Evolutionary conservation across 352 stramenopile genomes (phyloP).

Genomic region (Pythium rhizo-oryzae): DNA sequence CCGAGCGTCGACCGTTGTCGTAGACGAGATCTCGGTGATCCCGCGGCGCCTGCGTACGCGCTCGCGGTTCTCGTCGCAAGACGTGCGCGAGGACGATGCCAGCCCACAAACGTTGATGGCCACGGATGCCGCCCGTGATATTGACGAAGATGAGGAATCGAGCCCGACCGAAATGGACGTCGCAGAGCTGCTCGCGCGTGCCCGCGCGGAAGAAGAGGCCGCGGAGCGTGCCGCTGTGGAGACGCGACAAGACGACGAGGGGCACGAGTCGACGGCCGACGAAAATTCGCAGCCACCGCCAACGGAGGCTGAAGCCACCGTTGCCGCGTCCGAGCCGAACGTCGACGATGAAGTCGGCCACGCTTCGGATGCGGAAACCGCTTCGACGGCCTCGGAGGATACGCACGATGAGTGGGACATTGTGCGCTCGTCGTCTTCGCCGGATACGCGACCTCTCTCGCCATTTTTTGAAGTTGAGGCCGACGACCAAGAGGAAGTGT

Average conservation of each 20-base stretch:
- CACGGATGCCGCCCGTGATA: constrained; percentile 1
- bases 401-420: constrained; percentile 51
- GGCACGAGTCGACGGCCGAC: background rate
- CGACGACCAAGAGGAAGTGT: constrained; percentile 34
- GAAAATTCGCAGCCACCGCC: too few species aligned
- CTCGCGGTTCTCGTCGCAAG: constrained; percentile 27
- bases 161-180: constrained; percentile 12
- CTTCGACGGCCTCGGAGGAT: constrained; percentile 53
- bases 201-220: constrained; percentile 23
- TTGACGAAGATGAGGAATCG: background rate
- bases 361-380: constrained; percentile 67
- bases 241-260: background rate
- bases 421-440: constrained; percentile 22
- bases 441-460: constrained; percentile 7
- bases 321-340: background rate
- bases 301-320: too few species aligned
- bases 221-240: constrained; percentile 22
- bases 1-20: constrained; percentile 43
- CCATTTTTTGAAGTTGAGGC: constrained; percentile 31
- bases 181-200: constrained; percentile 19
- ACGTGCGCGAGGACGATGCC: constrained; percentile 6
- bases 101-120: constrained; percentile 25
- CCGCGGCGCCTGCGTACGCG: constrained; percentile 48
- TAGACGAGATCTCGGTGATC: constrained; percentile 40
- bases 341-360: constrained; percentile 26